These are phyloP conservation scores for Kwoniella shivajii DNA, from an alignment of 1,284 basidiomycete genomes.

Conservation along the genomic window DNA sequence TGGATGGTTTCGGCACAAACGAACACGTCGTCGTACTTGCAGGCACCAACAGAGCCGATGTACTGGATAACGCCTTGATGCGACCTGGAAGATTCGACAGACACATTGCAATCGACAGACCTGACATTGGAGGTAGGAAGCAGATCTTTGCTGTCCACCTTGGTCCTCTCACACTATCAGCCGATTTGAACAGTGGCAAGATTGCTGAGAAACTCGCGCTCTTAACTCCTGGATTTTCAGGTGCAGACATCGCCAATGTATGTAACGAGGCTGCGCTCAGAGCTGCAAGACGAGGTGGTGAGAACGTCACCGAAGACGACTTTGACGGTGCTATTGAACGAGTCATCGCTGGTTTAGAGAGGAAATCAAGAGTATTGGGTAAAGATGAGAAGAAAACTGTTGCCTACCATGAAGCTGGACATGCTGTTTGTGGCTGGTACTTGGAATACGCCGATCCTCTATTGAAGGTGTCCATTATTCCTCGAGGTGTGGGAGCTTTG, in stretches of 20 bases:
- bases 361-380: slow-evolving; percentile 90
- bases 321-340: slow-evolving; percentile 98
- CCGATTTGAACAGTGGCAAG: slow-evolving; percentile 62
- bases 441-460: slow-evolving; percentile 95
- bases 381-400: slow-evolving; percentile 98
- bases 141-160: slow-evolving; percentile 96
- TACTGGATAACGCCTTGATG: slow-evolving; percentile 91
- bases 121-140: slow-evolving; percentile 89
- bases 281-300: slow-evolving; percentile 81
- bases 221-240: slow-evolving; percentile 95
- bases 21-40: slow-evolving; percentile 96
- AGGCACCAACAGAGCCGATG: slow-evolving; percentile 95
- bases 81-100: slow-evolving; percentile 97
- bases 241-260: slow-evolving; percentile 98
- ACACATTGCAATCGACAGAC: slow-evolving; percentile 93
- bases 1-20: slow-evolving; percentile 97
- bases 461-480: slow-evolving; percentile 98
- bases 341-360: slow-evolving; percentile 94
- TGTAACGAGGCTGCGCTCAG: slow-evolving; percentile 97
- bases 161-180: slow-evolving; percentile 73
- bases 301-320: slow-evolving; percentile 78
- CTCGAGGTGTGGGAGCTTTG: slow-evolving; percentile 90
- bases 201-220: slow-evolving; percentile 92
- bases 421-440: slow-evolving; percentile 98
- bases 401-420: slow-evolving; percentile 98